phyloP scores from a whole-genome alignment of 345 rosid genomes.

The Anastatica hierochuntica region DNA sequence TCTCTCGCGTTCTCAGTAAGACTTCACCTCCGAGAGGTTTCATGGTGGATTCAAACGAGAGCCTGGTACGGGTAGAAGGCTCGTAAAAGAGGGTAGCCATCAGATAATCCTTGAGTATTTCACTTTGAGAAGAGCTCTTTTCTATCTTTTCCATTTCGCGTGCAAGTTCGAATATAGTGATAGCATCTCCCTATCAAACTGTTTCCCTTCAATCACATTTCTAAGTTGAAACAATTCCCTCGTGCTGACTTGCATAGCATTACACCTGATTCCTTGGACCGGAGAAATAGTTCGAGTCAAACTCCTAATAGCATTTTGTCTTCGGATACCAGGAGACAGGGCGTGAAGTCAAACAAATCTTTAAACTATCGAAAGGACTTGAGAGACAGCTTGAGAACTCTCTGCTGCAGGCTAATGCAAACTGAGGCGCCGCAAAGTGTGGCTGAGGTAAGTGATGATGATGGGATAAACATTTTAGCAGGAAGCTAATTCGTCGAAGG shows the following conservation, averaged over 20 bases:
- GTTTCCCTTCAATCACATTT: constrained; percentile 85
- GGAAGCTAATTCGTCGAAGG: background rate
- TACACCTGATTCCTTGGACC: constrained; percentile 26
- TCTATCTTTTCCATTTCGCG: constrained; percentile 77
- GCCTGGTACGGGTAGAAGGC: constrained; percentile 95
- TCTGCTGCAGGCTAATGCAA: background rate
- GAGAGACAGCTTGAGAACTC: constrained; percentile 18
- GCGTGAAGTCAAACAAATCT: constrained; percentile 11
- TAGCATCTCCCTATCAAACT: constrained; percentile 73
- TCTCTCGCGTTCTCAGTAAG: constrained; percentile 91
- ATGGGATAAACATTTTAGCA: constrained; percentile 28
- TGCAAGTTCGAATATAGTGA: constrained; percentile 69
- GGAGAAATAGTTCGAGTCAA: constrained; percentile 1
- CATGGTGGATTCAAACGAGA: constrained; percentile 95
- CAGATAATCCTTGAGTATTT: constrained; percentile 67
- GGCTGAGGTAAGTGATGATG: constrained; percentile 22
- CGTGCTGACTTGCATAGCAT: constrained; percentile 30
- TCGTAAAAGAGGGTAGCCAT: constrained; percentile 96
- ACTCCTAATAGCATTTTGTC: constrained; percentile 19
- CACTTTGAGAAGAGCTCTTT: constrained; percentile 62
- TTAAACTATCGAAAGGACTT: constrained; percentile 2
- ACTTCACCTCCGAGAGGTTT: constrained; percentile 96
- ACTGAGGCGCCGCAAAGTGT: constrained; percentile 10
- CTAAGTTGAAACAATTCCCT: constrained; percentile 41
- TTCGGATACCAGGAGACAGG: constrained; percentile 16